These are phyloP conservation scores for Candida glucosophila DNA, from an alignment of 1,139 yeast species.

Conservation along the genomic window DNA sequence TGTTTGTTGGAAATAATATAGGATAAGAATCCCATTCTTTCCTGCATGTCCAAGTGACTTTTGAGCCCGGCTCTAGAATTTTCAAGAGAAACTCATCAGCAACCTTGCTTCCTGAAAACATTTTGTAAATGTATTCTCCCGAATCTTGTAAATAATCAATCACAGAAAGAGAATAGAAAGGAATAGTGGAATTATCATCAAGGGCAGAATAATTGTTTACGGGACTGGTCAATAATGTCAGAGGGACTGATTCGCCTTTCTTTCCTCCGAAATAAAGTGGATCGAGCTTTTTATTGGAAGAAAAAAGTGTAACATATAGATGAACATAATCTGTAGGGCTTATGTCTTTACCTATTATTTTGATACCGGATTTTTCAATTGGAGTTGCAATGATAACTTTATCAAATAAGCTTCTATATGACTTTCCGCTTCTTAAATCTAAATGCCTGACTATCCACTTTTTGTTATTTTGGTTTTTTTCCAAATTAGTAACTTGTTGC, in stretches of 20 bases:
- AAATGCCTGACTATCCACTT: constrained; percentile 9
- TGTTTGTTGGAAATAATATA: constrained; percentile 11
- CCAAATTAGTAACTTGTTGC: constrained; percentile 12
- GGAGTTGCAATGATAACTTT: constrained; percentile 37
- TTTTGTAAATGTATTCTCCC: constrained; percentile 25
- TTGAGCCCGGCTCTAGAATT: constrained; percentile 5
- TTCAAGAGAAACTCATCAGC: constrained; percentile 9
- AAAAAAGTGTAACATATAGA: constrained; percentile 12
- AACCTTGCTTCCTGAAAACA: constrained; percentile 20
- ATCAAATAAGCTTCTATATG: constrained; percentile 16
- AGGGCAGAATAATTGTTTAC: constrained; percentile 3
- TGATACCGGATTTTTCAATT: constrained; percentile 15
- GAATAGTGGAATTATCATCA: constrained; percentile 4
- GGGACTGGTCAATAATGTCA: constrained; percentile 16
- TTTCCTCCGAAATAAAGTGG: constrained; percentile 4
- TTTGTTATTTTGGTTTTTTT: constrained; percentile 5
- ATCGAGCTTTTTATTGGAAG: constrained; percentile 6
- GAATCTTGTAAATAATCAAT: constrained; percentile 13
- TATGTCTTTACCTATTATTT: neutral
- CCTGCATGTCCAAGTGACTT: constrained; percentile 8
- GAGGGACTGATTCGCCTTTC: constrained; percentile 11
- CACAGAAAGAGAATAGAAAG: constrained; percentile 19
- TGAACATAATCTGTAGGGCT: constrained; percentile 10
- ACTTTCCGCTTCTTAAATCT: neutral
- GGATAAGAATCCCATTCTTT: constrained; percentile 31